A percentile compares a stretch with the other conserved stretches of the same genome.
Evolutionary conservation across 2,329 filamentous ascomycete genomes (phyloP).

Genomic region (Arthrobotrys conoides): DNA sequence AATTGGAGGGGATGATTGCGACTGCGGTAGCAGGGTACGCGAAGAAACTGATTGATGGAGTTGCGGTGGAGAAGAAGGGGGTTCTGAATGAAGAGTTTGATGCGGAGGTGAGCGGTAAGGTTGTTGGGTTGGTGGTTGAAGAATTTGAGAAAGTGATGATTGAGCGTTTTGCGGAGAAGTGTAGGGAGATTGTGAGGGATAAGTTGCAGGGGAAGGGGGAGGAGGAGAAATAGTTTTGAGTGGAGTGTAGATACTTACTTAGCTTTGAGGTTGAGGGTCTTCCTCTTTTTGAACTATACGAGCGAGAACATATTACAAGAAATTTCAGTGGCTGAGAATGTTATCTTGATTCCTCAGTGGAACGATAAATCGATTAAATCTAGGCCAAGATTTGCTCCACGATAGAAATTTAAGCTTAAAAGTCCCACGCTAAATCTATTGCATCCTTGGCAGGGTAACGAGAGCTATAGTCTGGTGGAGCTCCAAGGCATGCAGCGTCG

Average conservation of each 20-base stretch:
- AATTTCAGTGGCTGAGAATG: too few relatives aligned
- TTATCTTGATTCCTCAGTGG: not conserved
- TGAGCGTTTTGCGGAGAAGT: constrained; percentile 2
- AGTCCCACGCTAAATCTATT: too few relatives aligned
- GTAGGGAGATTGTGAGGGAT: not conserved
- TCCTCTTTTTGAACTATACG: too few relatives aligned
- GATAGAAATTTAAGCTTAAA: too few relatives aligned
- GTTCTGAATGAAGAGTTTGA: not conserved
- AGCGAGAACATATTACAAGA: too few relatives aligned
- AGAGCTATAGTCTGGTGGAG: too few relatives aligned
- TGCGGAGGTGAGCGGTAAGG: not conserved
- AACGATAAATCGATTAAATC: not conserved
- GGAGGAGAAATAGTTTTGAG: too few relatives aligned
- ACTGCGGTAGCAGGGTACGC: not conserved
- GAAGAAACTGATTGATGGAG: not conserved
- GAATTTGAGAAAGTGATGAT: not conserved
- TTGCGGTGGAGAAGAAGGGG: not conserved
- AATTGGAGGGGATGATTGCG: not conserved
- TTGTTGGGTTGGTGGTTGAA: not conserved
- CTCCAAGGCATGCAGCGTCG: too few relatives aligned
- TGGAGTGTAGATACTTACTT: too few relatives aligned
- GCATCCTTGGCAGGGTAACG: too few relatives aligned
- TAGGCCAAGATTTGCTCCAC: not conserved
- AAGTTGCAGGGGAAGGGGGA: not conserved
- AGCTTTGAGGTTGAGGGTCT: too few relatives aligned